Conservation (phyloP, 202 grass and related monocot species). For the Setaria italica region DNA sequence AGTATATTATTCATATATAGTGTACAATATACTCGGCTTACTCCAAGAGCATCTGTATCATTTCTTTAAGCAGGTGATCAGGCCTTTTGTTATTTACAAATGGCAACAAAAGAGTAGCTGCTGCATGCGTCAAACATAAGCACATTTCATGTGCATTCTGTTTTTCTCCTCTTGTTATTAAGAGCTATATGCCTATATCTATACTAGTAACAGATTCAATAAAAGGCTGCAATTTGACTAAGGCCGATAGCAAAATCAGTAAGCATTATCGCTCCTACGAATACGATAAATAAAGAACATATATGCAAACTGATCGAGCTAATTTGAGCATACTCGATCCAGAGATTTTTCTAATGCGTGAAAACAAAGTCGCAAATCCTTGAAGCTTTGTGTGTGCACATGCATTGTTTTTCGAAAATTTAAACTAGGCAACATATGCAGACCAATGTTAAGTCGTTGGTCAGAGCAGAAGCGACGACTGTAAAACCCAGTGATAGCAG, state of each 20-base stretch:
- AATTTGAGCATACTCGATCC: background rate
- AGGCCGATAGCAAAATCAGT: background rate
- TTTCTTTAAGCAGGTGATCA: background rate
- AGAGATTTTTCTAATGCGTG: background rate
- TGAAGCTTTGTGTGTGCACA: background rate
- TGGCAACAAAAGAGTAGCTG: background rate
- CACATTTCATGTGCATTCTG: constrained; percentile 43
- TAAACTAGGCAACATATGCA: background rate
- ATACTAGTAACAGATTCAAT: background rate
- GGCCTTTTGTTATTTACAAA: constrained; percentile 3
- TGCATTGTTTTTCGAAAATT: background rate
- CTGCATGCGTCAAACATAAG: background rate
- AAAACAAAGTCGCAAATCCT: background rate
- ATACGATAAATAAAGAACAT: background rate
- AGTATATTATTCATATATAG: background rate
- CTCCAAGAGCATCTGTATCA: background rate
- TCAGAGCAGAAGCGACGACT: background rate
- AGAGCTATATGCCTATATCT: background rate
- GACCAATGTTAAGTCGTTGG: background rate
- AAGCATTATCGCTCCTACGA: background rate
- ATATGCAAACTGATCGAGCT: background rate
- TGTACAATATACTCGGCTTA: background rate
- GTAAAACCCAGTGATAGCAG: constrained; percentile 15
- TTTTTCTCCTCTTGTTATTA: constrained; percentile 29
- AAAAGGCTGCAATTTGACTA: background rate